Evolutionary conservation across 176 grass and related monocot species (phyloP), one percentile per base, ranked within the genome.

Genomic region (Eragrostis curvula): DNA sequence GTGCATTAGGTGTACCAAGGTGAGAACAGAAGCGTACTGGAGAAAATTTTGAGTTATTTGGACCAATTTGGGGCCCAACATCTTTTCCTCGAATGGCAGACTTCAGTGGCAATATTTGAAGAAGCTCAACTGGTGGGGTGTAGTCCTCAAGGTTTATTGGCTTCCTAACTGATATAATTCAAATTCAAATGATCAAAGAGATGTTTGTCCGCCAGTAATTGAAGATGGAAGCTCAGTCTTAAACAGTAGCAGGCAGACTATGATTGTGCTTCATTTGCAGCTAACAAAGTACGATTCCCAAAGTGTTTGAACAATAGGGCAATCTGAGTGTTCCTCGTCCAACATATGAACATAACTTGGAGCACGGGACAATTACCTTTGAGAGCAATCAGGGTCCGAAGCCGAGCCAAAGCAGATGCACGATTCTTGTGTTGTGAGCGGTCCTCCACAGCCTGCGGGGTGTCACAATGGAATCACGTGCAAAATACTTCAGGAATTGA

Each of bases 371-470:
- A 71, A 44, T 85, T 66, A 98, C 93, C 96, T 93, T 84, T 93
- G 21, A 95, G 89, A 80, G 96, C 96, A 73, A 95, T 94, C 81
- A 91, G 78, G 43, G 79, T 88, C 32, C 96, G 93, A 45, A 98
- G 73, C 52, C 96, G 96, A 48, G 82, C 70, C 21, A 98, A 79
- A 21, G 96, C 96, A 27, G 93, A 88, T 39, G 87, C 83, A 40
- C 96, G 90, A 78, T 98, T 98, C 68, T 80, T 95, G 73, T 98
- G 96, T 55, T 98, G 96, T 6, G 96, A 98, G 27, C 96, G 83
- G 47, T 98, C 96, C 90, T 98, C 96, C 52, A 81, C 88, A n/a
- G 96, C 96, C 96, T 98, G 81, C 40, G 29, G 42, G 7, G 4
- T 52, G 29, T 21, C 49, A 78, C 20, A 58, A 24, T 51, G 42